Conservation (phyloP, 1,284 basidiomycete species). For the Porogramme epimiltina region DNA sequence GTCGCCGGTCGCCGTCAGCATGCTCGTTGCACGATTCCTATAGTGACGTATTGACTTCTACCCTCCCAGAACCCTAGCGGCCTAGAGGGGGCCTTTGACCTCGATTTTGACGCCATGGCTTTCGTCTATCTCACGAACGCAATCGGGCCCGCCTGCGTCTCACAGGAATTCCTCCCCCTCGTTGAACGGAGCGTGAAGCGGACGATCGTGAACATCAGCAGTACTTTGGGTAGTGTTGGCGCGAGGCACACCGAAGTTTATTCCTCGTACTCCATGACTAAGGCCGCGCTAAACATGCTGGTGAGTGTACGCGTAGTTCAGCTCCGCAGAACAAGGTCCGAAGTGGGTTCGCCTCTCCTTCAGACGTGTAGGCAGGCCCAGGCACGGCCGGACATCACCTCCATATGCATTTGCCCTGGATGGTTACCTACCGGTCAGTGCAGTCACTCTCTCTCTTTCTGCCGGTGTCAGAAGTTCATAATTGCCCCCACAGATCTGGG, state of each 20-base stretch:
- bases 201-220: conserved; percentile 39
- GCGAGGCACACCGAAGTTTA: conserved; percentile 21
- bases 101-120: conserved; percentile 22
- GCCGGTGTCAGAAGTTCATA: background rate
- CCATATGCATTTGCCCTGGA: conserved; percentile 1
- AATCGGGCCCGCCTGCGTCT: conserved; percentile 34
- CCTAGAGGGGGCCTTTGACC: no score
- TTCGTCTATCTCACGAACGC: conserved; percentile 33
- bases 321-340: no score
- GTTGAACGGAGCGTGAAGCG: conserved; percentile 33
- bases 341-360: background rate
- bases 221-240: conserved; percentile 33
- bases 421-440: conserved; percentile 4
- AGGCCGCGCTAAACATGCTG: conserved; percentile 33
- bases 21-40: no score
- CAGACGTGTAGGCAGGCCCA: conserved; percentile 32
- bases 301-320: conserved; percentile 17
- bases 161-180: conserved; percentile 31
- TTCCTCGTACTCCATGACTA: conserved; percentile 31
- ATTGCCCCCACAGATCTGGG: conserved; percentile 1
- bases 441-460: background rate
- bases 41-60: no score
- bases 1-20: no score
- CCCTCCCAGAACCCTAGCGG: no score
- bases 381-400: background rate